These are phyloP conservation scores for Russula sp. DNA, from an alignment of 768 basidiomycete genomes.

Conservation along the genomic window DNA sequence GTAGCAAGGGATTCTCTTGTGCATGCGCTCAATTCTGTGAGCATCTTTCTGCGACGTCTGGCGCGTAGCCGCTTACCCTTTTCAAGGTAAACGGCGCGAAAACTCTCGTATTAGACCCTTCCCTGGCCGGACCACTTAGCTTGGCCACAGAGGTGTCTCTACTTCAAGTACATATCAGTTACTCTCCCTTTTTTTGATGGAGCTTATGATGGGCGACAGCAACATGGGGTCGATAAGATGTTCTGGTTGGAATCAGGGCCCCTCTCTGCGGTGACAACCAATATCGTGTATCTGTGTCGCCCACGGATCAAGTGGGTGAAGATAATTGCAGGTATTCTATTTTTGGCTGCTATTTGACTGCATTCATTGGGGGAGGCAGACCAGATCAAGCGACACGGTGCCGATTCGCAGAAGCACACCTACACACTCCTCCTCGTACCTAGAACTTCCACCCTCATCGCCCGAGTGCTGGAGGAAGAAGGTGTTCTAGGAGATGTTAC, in stretches of 20 bases:
- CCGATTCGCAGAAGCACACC: conserved; percentile 67
- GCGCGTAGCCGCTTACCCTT: neutral
- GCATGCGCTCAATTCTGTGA: conserved; percentile 78
- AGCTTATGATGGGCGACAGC: conserved; percentile 41
- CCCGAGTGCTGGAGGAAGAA: conserved; percentile 85
- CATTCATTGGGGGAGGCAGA: conserved; percentile 46
- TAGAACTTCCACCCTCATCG: conserved; percentile 78
- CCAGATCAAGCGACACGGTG: conserved; percentile 80
- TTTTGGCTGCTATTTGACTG: conserved; percentile 5
- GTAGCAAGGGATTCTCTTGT: conserved; percentile 75
- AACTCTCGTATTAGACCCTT: conserved; percentile 89
- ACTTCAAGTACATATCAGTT: conserved; percentile 59
- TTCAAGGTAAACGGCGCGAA: conserved; percentile 84
- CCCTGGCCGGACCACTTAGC: conserved; percentile 85
- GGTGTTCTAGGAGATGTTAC: conserved; percentile 96
- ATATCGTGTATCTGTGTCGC: conserved; percentile 89
- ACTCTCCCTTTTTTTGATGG: neutral
- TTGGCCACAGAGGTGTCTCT: conserved; percentile 92
- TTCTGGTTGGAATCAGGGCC: conserved; percentile 96
- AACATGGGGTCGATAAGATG: conserved; percentile 99
- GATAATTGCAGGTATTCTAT: conserved; percentile 78
- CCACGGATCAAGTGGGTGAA: conserved; percentile 81
- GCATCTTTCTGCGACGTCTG: neutral
- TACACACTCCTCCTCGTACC: conserved; percentile 89
- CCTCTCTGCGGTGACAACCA: conserved; percentile 73